Evolutionary conservation across 768 basidiomycete species (phyloP), one percentile per base, ranked within the genome.

Genomic region (Boletus edulis): DNA sequence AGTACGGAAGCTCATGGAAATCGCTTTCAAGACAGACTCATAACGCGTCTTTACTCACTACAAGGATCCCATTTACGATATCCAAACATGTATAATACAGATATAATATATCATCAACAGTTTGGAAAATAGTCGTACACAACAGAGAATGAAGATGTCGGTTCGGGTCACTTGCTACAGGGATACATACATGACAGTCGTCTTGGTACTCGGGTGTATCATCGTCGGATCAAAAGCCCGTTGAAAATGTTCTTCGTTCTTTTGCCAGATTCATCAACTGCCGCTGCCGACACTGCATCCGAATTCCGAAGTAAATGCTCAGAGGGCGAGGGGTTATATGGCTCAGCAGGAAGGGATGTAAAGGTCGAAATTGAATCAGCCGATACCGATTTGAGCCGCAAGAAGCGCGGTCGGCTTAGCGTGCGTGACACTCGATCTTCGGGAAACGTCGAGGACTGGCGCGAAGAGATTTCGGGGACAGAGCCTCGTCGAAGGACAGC

Each of bases 1-100:
- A 68, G 85, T 89, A 41, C 80, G 85, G 66, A 82, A 77, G 53
- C 67, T 79, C 18, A 46, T 82, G 39, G 75, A 76, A 59, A 75
- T 63, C 58, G 71, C 72, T 5, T 66, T 81, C 37, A 71, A 66
- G 54, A 51, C 55, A 53, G 60, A 72, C 15, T 52, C 57, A 35
- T 68, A 37, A 51, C n/a, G 29, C 8, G 42, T 17, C 46, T 39
- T 45, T 12, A n/a, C 29, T 52, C n/a, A 39, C 38, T 27, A 17
- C 51, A 48, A 27, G 39, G 17, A 49, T 45, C 44, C 27, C 57
- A n/a, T 50, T n/a, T 39, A 14, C 7, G 38, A 56, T 55, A 57
- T 61, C 46, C 57, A 46, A 43, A 38, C 55, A 59, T 46, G 51
- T 56, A 50, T 68, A 57, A 63, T 67, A 72, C 61, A 71, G 46